Conservation (phyloP, 2,329 filamentous ascomycete genomes). For the Domatiomyces globalis region DNA sequence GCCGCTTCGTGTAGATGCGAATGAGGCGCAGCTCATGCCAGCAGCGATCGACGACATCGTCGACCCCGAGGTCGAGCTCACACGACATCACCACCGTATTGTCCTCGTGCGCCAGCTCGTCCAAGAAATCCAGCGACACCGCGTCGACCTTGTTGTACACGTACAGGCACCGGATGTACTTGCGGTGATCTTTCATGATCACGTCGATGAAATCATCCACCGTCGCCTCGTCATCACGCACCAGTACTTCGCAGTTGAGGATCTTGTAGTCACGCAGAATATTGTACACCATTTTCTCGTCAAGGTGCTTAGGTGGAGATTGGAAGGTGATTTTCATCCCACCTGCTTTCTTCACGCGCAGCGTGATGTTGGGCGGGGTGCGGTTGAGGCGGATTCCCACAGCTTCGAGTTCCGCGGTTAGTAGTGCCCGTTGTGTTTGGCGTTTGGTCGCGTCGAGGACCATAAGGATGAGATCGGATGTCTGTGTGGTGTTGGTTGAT, state of each 20-base stretch:
- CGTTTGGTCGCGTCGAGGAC: slow-evolving; percentile 91
- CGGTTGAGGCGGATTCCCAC: slow-evolving; percentile 89
- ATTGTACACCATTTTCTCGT: slow-evolving; percentile 97
- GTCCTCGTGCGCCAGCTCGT: slow-evolving; percentile 80
- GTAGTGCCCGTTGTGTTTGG: slow-evolving; percentile 74
- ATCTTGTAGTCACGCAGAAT: slow-evolving; percentile 98
- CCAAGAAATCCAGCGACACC: slow-evolving; percentile 83
- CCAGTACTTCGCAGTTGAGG: slow-evolving; percentile 88
- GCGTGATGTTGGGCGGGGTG: slow-evolving; percentile 90
- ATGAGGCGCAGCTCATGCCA: slow-evolving; percentile 89
- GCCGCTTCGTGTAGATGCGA: slow-evolving; percentile 88
- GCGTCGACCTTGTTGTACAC: slow-evolving; percentile 99
- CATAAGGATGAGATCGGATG: slow-evolving; percentile 78
- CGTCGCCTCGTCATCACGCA: slow-evolving; percentile 87
- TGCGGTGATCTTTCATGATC: slow-evolving; percentile 97
- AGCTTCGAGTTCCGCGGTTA: slow-evolving; percentile 86
- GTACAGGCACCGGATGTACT: slow-evolving; percentile 88
- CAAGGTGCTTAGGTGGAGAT: slow-evolving; percentile 71
- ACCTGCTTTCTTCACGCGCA: slow-evolving; percentile 88
- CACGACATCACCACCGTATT: slow-evolving; percentile 96
- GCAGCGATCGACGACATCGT: slow-evolving; percentile 85
- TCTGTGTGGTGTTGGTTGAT: slow-evolving; percentile 4
- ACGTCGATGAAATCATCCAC: slow-evolving; percentile 98
- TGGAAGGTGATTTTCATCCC: slow-evolving; percentile 99
- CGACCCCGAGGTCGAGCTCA: slow-evolving; percentile 82